Conservation (phyloP, 1,284 basidiomycete species). For the Ustilago trichophora region DNA sequence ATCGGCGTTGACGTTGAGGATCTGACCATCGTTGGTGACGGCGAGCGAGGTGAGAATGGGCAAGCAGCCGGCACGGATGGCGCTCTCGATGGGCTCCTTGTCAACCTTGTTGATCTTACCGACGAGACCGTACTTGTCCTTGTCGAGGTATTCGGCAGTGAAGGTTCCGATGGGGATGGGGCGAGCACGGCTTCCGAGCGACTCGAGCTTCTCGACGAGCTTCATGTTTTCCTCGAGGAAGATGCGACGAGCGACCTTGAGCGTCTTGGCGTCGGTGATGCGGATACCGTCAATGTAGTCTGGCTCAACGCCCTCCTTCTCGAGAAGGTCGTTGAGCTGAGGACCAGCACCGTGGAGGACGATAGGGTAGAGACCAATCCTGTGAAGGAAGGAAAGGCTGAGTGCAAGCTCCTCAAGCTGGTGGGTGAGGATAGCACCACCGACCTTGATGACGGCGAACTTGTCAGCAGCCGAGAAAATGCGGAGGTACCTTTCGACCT, state of each 20-base stretch:
- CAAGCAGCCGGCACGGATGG: conserved; percentile 65
- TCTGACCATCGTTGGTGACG: conserved; percentile 65
- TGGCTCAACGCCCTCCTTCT: conserved; percentile 65
- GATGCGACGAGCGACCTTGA: conserved; percentile 64
- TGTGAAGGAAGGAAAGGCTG: conserved; percentile 65
- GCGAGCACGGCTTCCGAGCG: conserved; percentile 63
- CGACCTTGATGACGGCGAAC: conserved; percentile 66
- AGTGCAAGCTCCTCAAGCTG: conserved; percentile 66
- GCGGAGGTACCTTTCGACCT: conserved; percentile 66
- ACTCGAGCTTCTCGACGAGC: conserved; percentile 66
- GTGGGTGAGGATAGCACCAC: conserved; percentile 65
- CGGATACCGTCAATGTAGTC: conserved; percentile 67
- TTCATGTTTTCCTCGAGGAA: conserved; percentile 66
- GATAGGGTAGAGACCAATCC: conserved; percentile 66
- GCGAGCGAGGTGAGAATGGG: conserved; percentile 66
- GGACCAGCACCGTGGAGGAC: conserved; percentile 66
- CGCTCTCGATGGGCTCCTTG: conserved; percentile 67
- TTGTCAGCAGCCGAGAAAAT: conserved; percentile 66
- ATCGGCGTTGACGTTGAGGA: conserved; percentile 66
- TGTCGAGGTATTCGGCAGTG: conserved; percentile 64
- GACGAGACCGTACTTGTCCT: conserved; percentile 66
- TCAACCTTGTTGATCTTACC: conserved; percentile 65
- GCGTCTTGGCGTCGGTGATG: conserved; percentile 66
- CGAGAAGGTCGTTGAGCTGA: conserved; percentile 66
- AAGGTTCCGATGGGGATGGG: conserved; percentile 66